Conservation (phyloP, 1,139 yeast species). For the Blastobotrys illinoisensis region DNA sequence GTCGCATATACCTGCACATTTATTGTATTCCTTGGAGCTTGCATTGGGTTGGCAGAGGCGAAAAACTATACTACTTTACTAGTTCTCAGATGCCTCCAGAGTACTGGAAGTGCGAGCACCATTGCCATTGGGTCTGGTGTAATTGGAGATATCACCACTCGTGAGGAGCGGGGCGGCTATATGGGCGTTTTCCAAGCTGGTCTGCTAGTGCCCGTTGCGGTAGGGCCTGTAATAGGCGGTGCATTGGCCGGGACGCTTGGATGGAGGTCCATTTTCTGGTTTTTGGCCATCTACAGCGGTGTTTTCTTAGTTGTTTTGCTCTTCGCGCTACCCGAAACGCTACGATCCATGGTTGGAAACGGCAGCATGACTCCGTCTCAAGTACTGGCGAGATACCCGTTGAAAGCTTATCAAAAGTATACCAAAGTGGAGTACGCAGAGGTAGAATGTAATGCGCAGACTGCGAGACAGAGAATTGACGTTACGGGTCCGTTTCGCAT, state of each 20-base stretch:
- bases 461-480: not conserved
- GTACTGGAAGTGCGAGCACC: conserved; percentile 63
- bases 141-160: conserved; percentile 57
- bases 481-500: conserved; percentile 6
- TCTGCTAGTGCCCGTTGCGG: conserved; percentile 58
- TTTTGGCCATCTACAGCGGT: conserved; percentile 55
- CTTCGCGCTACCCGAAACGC: conserved; percentile 60
- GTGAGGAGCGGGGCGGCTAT: conserved; percentile 55
- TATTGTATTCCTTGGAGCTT: conserved; percentile 47
- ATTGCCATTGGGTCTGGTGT: conserved; percentile 61
- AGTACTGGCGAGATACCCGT: not conserved
- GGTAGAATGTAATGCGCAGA: not conserved
- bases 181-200: conserved; percentile 56
- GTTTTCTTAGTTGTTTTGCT: conserved; percentile 31
- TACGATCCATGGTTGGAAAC: conserved; percentile 59
- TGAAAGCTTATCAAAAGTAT: conserved; percentile 4
- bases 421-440: not conserved
- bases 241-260: conserved; percentile 49
- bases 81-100: conserved; percentile 56
- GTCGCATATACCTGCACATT: conserved; percentile 52
- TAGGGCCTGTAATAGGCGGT: conserved; percentile 73
- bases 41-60: conserved; percentile 54
- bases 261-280: conserved; percentile 76
- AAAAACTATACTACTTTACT: conserved; percentile 46
- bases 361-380: conserved; percentile 26